These are phyloP conservation scores for Fomitopsis schrenkii DNA, from an alignment of 1,284 basidiomycete genomes.

Conservation along the genomic window DNA sequence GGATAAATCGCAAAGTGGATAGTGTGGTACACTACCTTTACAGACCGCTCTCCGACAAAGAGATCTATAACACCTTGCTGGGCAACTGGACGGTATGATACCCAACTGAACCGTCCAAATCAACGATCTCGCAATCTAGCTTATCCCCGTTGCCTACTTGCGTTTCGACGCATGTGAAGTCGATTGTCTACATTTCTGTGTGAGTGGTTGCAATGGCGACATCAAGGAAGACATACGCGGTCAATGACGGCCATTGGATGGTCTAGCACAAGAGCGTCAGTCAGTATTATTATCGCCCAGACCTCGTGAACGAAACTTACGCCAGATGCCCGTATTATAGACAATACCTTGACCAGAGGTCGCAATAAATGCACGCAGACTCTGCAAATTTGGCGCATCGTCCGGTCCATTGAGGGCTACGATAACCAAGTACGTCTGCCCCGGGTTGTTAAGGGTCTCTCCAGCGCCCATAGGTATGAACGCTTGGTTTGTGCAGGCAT, in stretches of 20 bases:
- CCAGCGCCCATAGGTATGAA: slow-evolving; percentile 83
- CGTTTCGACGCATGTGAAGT: slow-evolving; percentile 81
- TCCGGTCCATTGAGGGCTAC: slow-evolving; percentile 75
- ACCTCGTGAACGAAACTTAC: slow-evolving; percentile 34
- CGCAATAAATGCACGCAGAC: slow-evolving; percentile 78
- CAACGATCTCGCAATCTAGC: slow-evolving; percentile 76
- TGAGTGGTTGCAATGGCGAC: not conserved
- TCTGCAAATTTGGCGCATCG: slow-evolving; percentile 72
- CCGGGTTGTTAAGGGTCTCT: slow-evolving; percentile 43
- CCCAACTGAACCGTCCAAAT: slow-evolving; percentile 38
- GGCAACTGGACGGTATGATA: slow-evolving; percentile 36
- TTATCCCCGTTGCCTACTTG: slow-evolving; percentile 72
- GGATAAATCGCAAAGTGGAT: too few relatives aligned
- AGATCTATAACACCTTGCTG: not conserved
- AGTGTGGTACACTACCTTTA: too few relatives aligned
- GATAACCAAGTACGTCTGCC: slow-evolving; percentile 71
- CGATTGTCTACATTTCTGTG: slow-evolving; percentile 48
- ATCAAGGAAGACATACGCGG: slow-evolving; percentile 38
- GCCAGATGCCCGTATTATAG: slow-evolving; percentile 83
- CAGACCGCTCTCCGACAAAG: too few relatives aligned
- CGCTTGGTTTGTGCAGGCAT: slow-evolving; percentile 78
- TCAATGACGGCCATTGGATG: slow-evolving; percentile 82
- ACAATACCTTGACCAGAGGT: slow-evolving; percentile 78
- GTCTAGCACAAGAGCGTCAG: slow-evolving; percentile 40
- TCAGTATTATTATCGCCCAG: slow-evolving; percentile 1